Base-by-base conservation (phyloP, 768 basidiomycete genomes). In the Leccinum rimulosum region DNA sequence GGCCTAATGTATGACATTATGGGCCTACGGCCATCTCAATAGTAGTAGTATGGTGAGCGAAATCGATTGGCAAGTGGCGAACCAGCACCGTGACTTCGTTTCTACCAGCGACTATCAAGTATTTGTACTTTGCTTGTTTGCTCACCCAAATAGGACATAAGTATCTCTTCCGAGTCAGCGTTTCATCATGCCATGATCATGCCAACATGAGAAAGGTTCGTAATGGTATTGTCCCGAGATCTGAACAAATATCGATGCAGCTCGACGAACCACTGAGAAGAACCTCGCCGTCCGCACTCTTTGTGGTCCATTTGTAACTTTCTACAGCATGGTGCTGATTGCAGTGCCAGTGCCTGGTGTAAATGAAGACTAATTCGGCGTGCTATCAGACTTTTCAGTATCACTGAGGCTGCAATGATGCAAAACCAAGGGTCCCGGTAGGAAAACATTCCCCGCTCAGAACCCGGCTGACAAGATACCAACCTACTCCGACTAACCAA, bases 291-390 rank as follows among this genome's bases (percentile, higher is more conserved):
- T 30, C 35, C 14, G 38, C 38, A 28, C 2, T 36, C 5, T 12
- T 22, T 15, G 33, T 27, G 31, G 47, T 19, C 7, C 14, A 14
- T 54, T 40, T n/a, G 15, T 43, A 38, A 55, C 2, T 54, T 33
- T 58, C 56, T 55, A 69, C 68, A 69, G 68, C 68, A 60, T 69
- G 68, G 68, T 48, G n/a, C 14, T 9, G 31, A 53, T 35, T 65
- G 64, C 68, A 60, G 64, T 54, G 36, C 31, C 12, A 35, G 55
- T 59, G 60, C 54, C 36, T 19, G 22, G 45, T 49, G 28, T 45
- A 53, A 56, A 54, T 56, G 55, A 52, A 45, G 17, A 35, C 40
- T 52, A 33, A 43, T 56, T 12, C 25, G 15, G 22, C 45, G 30
- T 49, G 17, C 45, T 38, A 47, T 48, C 54, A 6, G 22, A 33